These are phyloP conservation scores for Sphagnum tenellum DNA, from an alignment of 225 moss, liverwort and hornwort genomes.

Conservation along the genomic window DNA sequence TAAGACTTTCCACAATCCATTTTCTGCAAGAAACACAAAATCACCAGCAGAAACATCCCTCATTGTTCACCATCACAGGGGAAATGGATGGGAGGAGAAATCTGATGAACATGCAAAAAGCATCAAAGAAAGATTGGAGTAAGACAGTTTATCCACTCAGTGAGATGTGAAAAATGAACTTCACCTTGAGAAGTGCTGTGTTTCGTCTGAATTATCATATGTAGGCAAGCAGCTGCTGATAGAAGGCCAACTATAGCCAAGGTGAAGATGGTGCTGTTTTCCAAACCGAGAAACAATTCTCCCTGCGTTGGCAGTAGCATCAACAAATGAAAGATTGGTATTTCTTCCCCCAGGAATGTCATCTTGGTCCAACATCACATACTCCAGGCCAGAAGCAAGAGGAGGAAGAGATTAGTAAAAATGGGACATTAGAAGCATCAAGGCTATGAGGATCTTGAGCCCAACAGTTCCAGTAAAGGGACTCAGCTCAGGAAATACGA, in stretches of 20 bases:
- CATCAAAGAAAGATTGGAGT: background rate
- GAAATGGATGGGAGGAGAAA: background rate
- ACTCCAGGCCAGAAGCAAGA: too few species aligned
- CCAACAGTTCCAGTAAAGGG: too few species aligned
- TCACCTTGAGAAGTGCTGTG: slow-evolving; percentile 18
- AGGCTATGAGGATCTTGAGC: too few species aligned
- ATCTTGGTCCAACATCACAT: too few species aligned
- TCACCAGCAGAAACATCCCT: background rate
- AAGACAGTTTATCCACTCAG: background rate
- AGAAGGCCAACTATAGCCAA: slow-evolving; percentile 34
- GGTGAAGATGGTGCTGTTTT: slow-evolving; percentile 51
- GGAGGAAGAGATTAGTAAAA: too few species aligned
- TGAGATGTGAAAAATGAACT: slow-evolving; percentile 11
- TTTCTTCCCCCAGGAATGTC: too few species aligned
- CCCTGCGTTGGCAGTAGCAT: slow-evolving; percentile 17
- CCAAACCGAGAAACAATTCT: slow-evolving; percentile 27
- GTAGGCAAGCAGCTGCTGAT: slow-evolving; percentile 42
- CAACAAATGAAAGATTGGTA: background rate
- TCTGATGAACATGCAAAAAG: background rate
- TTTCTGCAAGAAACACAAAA: slow-evolving; percentile 5
- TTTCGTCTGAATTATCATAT: slow-evolving; percentile 14
- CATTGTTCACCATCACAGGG: too few species aligned
- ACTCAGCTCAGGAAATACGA: too few species aligned
- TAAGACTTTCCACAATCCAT: slow-evolving; percentile 1
- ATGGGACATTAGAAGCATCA: too few species aligned